Evolutionary conservation across 305 asterid species (phyloP).

Genomic region (Fraxinus albicans): DNA sequence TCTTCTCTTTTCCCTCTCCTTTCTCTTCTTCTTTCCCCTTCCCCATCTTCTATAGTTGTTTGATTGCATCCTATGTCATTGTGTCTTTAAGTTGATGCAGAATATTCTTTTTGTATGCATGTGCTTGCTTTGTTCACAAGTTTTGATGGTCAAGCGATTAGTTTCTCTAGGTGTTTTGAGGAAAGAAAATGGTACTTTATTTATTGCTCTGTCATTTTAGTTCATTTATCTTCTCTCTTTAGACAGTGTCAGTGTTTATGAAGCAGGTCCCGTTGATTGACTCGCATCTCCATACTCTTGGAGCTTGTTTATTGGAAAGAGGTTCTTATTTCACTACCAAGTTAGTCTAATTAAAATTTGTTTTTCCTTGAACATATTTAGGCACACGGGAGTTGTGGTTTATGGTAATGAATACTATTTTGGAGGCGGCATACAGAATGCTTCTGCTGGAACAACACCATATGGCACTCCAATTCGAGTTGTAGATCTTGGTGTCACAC

Average conservation of each 20-base stretch:
- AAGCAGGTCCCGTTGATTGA: neutral
- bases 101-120: neutral
- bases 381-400: constrained; percentile 96
- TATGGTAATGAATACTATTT: constrained; percentile 88
- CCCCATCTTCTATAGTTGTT: neutral
- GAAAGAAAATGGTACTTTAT: neutral
- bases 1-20: neutral
- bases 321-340: neutral
- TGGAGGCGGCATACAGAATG: constrained; percentile 87
- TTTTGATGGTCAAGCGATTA: neutral
- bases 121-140: neutral
- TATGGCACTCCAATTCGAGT: constrained; percentile 79
- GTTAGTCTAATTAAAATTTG: neutral
- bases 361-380: constrained; percentile 22
- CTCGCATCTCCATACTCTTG: neutral
- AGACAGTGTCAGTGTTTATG: neutral
- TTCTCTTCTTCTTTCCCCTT: neutral
- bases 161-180: neutral
- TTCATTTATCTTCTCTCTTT: neutral
- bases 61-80: neutral
- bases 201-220: neutral
- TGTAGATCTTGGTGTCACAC: constrained; percentile 80
- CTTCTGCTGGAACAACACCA: constrained; percentile 72
- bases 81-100: neutral
- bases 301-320: neutral